Evolutionary conservation across 768 basidiomycete genomes (phyloP).

Genomic region (Boletus subparvulus): DNA sequence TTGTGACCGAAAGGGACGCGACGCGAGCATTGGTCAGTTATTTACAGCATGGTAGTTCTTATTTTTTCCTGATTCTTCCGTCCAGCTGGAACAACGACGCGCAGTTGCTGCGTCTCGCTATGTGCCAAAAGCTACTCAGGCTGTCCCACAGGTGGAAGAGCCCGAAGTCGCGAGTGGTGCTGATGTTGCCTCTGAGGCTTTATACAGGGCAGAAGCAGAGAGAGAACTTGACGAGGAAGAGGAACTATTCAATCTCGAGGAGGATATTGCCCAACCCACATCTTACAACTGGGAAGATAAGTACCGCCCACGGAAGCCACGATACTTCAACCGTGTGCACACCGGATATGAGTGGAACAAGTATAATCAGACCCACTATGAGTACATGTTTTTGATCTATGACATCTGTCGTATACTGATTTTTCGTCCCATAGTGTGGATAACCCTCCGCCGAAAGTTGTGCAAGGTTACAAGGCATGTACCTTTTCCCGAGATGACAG

Average conservation of each 20-base stretch:
- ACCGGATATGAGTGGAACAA: conserved; percentile 99
- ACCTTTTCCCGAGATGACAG: not conserved
- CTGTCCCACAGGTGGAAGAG: conserved; percentile 53
- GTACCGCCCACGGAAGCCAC: conserved; percentile 93
- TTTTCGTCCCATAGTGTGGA: conserved; percentile 64
- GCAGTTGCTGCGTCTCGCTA: conserved; percentile 83
- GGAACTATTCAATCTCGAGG: conserved; percentile 92
- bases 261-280: conserved; percentile 77
- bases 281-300: conserved; percentile 99
- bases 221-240: conserved; percentile 95
- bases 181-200: conserved; percentile 84
- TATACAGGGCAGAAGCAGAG: conserved; percentile 90
- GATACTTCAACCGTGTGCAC: conserved; percentile 98
- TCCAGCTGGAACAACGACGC: conserved; percentile 71
- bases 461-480: conserved; percentile 93
- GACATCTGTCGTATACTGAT: conserved; percentile 5
- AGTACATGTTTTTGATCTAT: conserved; percentile 47
- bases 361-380: conserved; percentile 99
- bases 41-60: conserved; percentile 1
- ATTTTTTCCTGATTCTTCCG: conserved; percentile 2
- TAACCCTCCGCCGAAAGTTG: conserved; percentile 98
- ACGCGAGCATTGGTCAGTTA: conserved; percentile 57
- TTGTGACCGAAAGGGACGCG: conserved; percentile 69
- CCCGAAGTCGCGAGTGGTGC: conserved; percentile 60
- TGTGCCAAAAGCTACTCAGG: conserved; percentile 72